Evolutionary conservation across 257 asterid species (phyloP), one percentile per base, ranked within the genome.

Genomic region (Solanum pennellii): DNA sequence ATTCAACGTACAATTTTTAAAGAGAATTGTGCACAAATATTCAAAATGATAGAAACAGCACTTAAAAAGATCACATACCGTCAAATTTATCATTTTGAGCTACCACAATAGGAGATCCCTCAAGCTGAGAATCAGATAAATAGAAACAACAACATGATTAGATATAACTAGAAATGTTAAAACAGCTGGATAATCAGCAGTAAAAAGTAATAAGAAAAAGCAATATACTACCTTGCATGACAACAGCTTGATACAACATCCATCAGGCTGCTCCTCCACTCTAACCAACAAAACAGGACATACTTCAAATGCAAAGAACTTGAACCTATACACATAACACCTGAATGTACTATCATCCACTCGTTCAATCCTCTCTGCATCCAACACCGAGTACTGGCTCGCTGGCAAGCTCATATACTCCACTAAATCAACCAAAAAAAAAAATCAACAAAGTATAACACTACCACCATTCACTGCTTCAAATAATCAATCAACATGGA

Each of bases 381-480:
- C 99, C 94, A 97, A 89, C 92, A 97, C 99, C 73, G 99, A 97
- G 93, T 95, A 97, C 90, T 96, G 99, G 91, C 99, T 96, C 74
- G 99, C 99, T 7, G 98, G 99, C 97, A 97, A 90, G 87, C 99
- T 95, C 99, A 96, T 96, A 87, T 97, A 97, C 92, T 96, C 98
- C 73, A 86, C 99, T 95, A 86, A 60, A 89, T 56, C 69, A 77
- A 71, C n/a, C 60, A 80, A 72, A 45, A 56, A 72, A 44, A 56
- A 35, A 74, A 66, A 44, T 29, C 12, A 21, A 52, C 5, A 68
- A 72, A 20, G 16, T 6, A 21, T 42, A 66, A 12, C 73, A 82
- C 9, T 29, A 49, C 18, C 59, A 79, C 29, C 42, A 87, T n/a
- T 16, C 35, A 72, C 68, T 44, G 44, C 62, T 85, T 47, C 39